phyloP scores from a whole-genome alignment of 805 yeast genomes.

The Cyberlindnera amylophila region DNA sequence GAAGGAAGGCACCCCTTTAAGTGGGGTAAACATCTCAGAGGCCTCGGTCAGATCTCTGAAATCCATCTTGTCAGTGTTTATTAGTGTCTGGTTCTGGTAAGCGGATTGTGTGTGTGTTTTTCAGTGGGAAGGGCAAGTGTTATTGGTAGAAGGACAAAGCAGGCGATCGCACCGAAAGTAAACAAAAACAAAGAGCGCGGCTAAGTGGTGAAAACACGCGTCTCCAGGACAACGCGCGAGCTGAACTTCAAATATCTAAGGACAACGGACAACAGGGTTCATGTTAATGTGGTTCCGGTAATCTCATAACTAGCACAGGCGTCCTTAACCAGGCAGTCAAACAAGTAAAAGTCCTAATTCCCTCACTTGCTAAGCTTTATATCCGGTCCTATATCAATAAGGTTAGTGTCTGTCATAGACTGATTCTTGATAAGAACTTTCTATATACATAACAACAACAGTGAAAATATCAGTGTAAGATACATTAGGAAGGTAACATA shows the following conservation, averaged over 20 bases:
- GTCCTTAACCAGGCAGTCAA: no score
- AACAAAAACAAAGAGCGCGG: constrained; percentile 6
- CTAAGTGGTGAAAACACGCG: background rate
- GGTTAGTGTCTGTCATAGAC: no score
- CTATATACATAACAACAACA: no score
- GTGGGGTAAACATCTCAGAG: constrained; percentile 24
- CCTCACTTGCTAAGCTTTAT: no score
- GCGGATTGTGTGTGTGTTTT: background rate
- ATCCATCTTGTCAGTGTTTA: constrained; percentile 12
- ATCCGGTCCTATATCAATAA: no score
- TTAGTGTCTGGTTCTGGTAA: background rate
- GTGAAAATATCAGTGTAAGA: background rate
- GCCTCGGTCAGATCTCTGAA: constrained; percentile 12
- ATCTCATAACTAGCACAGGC: no score
- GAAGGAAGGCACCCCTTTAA: constrained; percentile 17
- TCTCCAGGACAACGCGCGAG: constrained; percentile 8
- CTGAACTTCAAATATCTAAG: no score
- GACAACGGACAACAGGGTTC: no score
- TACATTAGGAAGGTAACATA: no score
- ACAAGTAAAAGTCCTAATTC: no score
- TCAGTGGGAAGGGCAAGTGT: background rate
- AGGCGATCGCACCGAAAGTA: constrained; percentile 9
- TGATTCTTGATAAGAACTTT: no score
- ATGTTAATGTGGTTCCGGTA: no score
- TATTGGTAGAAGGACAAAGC: constrained; percentile 1